Evolutionary conservation across 345 rosid genomes (phyloP), one percentile per base, ranked within the genome.

Genomic region (Clausena lansium): DNA sequence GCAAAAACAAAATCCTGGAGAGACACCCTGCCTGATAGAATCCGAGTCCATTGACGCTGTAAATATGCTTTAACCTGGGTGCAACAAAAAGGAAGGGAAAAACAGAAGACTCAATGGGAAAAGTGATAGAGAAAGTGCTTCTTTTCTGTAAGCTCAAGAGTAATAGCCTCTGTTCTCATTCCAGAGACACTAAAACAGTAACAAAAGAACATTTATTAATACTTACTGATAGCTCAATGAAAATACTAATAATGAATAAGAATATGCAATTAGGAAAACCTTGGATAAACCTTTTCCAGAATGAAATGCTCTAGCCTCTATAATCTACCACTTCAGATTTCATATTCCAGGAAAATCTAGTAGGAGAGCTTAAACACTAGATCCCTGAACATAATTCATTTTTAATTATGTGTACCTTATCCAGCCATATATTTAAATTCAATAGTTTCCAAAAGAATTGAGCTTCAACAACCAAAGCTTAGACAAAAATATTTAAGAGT

Each of bases 1-100:
- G 99, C 98, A 79, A 95, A 93, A 81, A 95, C 69, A 80, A 95
- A 95, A 85, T 93, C 99, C 87, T 95, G 98, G 77, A 95, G 83
- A 67, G 97, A 89, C 52, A 90, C 92, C 84, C 97, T 90, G 69
- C 97, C 97, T 25, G 94, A 88, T 75, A 95, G 86, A 84, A 95
- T 92, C 72, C 94, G 87, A 35, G 82, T 89, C 97, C 97, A 95
- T 78, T 93, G 99, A 36, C 98, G 95, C 79, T 85, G 88, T 80
- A 95, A 80, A 84, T 95, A 93, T 72, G 83, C 78, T 88, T 91
- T 92, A 52, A 92, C 90, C 99, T 95, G 85, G 33, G 76, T 10
- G 67, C 35, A 36, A 15, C 33, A 60, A 33, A 20, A 33, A 1
- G 10, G 17, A 27, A 63, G 57, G n/a, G 41, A 63, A 65, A 72